Base-by-base conservation (phyloP, 495 filamentous ascomycete species). In the Xylaria grammica region DNA sequence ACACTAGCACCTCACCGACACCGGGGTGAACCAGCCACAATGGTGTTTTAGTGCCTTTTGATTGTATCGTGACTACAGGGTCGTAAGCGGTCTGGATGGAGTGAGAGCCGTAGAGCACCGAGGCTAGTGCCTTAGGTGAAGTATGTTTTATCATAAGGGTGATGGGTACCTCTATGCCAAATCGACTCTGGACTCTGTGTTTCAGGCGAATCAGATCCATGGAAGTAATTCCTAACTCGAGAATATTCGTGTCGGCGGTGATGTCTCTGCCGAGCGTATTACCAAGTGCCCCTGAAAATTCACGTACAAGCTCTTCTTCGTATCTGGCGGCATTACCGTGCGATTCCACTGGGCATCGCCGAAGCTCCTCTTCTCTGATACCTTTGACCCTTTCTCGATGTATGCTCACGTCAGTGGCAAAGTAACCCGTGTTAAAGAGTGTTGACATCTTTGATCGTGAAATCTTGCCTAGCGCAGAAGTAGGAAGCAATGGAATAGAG, bases 21-120 rank as follows among this genome's bases (percentile, higher is more conserved):
- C 84, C 84, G 0, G 85, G 83, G 63, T 87, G 85, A 6, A 87
- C 69, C 4, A 86, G 77, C 75, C 78, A 87, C 19, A 86, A 77
- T 0, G 85, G 83, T 0, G 75, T 78, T 65, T 81, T 80, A 56
- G 9, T 49, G 8, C 81, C 81, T 6, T 69, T 32, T 1, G 67
- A 11, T 27, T 73, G 80, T 5, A 85, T 70, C 0, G 69, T 67
- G 1, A 84, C 74, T 24, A 86, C 69, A 0, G 84, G 79, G 54
- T 82, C 69, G 65, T 86, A 86, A 11, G 11, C 11, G 32, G 5
- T 36, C 4, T 36, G 4, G 5, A 4, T 11, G 11, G 5, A 36
- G 32, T 36, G 5, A 11, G 32, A 11, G 86, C 84, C n/a, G 11
- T 75, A 32, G 15, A 79, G 45, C 13, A 69, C 74, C 3, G 45